Conservation (phyloP, 2,329 filamentous ascomycete genomes). For the Aspergillus quadricinctus region DNA sequence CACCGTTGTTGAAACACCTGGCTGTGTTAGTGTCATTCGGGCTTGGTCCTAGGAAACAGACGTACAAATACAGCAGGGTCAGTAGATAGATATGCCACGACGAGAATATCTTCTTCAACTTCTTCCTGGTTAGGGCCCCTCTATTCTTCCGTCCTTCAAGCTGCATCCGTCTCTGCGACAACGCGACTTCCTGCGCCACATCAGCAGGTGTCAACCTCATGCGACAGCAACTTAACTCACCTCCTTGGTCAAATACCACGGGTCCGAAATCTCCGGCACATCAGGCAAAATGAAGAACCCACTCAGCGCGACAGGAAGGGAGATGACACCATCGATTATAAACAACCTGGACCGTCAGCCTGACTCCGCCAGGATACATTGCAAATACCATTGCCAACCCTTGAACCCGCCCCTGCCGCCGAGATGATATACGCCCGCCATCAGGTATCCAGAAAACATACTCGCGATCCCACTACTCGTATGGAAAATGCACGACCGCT, state of each 20-base stretch:
- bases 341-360: constrained; percentile 38
- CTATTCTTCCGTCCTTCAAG: constrained; percentile 45
- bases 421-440: constrained; percentile 50
- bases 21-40: neutral
- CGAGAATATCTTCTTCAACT: constrained; percentile 57
- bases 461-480: constrained; percentile 42
- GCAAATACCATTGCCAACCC: constrained; percentile 49
- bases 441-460: constrained; percentile 51
- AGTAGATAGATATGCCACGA: constrained; percentile 63
- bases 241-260: constrained; percentile 45
- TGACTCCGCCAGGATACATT: neutral
- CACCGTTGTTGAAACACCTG: constrained; percentile 59
- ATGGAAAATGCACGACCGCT: constrained; percentile 51
- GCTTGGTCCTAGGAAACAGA: accelerated
- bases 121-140: constrained; percentile 46
- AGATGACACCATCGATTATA: constrained; percentile 52
- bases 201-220: neutral
- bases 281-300: constrained; percentile 50
- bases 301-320: constrained; percentile 48
- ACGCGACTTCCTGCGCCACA: constrained; percentile 36
- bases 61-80: constrained; percentile 52
- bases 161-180: constrained; percentile 49
- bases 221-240: constrained; percentile 12
- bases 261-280: constrained; percentile 47
- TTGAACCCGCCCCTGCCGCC: constrained; percentile 45